These are phyloP conservation scores for Kalanchoe fedtschenkoi DNA, from an alignment of 164 flowering plant species.

Conservation along the genomic window DNA sequence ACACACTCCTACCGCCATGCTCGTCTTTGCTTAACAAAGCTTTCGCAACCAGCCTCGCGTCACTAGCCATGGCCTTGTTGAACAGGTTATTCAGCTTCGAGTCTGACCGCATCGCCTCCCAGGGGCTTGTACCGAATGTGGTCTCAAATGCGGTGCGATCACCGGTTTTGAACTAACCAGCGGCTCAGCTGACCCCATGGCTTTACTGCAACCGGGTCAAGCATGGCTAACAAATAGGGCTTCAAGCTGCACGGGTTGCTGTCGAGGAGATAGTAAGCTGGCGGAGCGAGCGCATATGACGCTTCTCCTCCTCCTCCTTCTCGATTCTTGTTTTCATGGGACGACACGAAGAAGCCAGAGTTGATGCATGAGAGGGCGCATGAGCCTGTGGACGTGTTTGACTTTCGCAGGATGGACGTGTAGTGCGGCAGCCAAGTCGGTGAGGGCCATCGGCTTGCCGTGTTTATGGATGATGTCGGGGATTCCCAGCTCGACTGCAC, in stretches of 20 bases:
- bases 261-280: constrained; percentile 23
- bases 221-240: constrained; percentile 13
- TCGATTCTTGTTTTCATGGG: too few relatives aligned
- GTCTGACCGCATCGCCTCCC: constrained; percentile 9
- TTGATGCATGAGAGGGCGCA: constrained; percentile 23
- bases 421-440: constrained; percentile 14
- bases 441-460: constrained; percentile 22
- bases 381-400: constrained; percentile 16
- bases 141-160: constrained; percentile 16
- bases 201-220: constrained; percentile 18
- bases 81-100: constrained; percentile 4
- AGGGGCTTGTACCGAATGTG: constrained; percentile 12
- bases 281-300: constrained; percentile 19
- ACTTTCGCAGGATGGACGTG: constrained; percentile 16
- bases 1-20: constrained; percentile 13
- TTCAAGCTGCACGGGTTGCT: constrained; percentile 13
- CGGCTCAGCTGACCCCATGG: constrained; percentile 14
- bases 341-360: constrained; percentile 16
- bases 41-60: constrained; percentile 3
- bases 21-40: constrained; percentile 9
- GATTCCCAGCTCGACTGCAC: constrained; percentile 25
- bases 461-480: constrained; percentile 26
- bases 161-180: constrained; percentile 18
- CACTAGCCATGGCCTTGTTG: constrained; percentile 15
- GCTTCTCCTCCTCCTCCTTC: constrained; percentile 1